Base-by-base conservation (phyloP, 148 eudicot species). In the Rhododendron mucronatum region DNA sequence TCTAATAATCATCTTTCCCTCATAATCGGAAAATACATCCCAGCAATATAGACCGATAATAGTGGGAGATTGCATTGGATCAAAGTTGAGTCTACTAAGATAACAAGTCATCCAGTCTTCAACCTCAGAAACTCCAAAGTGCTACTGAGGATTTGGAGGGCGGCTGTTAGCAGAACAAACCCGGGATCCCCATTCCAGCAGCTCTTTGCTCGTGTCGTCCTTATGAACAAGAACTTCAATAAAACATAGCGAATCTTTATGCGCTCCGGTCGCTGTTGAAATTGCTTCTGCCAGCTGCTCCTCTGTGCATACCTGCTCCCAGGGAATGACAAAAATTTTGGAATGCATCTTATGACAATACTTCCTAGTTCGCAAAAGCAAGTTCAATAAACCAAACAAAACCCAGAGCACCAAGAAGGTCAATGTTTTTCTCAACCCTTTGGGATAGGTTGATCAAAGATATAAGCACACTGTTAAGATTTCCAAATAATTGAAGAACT, bases 171-270 rank as follows among this genome's bases (percentile, higher is more conserved):
- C 98, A 86, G 94, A 90, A 84, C 91, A 82, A 85, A 94, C 96
- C 35, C 98, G 96, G 39, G 96, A 95, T 7, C 98, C 96, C 96
- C 98, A 95, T 85, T 95, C 94, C 65, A 94, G 92, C 76, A 94
- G 88, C 85, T 94, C 97, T 89, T 91, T 94, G 88, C 95, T 94
- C 18, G 96, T 95, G 80, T 95, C 95, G 26, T 95, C 96, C 81
- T 92, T 95, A 90, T 95, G 98, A 85, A 91, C 93, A 3, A 95
- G 47, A 15, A 93, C 93, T 91, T 94, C 98, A 3, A 95, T 95
- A 82, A 95, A 95, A 87, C 98, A 95, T 65, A 94, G 85, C 0
- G 95, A 90, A 44, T 94, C 93, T 88, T 93, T 93, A 51, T 91
- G 57, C 51, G 47, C 87, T 45, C 86, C 93, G 0, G 84, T 89